Percentiles rank a stretch among this genome's conserved stretches.
Conservation (phyloP, 768 basidiomycete genomes). For the Chalciporus chontae region DNA sequence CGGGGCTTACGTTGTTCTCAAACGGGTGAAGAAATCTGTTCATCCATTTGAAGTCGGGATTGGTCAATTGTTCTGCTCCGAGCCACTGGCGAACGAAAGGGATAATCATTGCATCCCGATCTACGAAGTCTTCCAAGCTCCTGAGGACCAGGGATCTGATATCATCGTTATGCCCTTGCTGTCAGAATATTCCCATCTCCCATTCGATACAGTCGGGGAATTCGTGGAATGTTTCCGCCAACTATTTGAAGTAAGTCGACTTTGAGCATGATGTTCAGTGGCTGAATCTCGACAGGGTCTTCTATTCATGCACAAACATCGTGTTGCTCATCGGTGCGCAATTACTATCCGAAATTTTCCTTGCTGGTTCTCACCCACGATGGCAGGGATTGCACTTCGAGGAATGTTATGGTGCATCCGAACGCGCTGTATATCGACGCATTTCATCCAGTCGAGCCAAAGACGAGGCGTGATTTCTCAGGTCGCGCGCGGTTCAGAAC, state of each 20-base stretch:
- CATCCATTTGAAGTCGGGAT: slow-evolving; percentile 29
- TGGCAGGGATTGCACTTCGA: slow-evolving; percentile 24
- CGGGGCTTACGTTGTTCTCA: slow-evolving; percentile 29
- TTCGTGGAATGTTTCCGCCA: slow-evolving; percentile 26
- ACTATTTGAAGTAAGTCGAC: slow-evolving; percentile 25
- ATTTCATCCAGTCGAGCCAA: slow-evolving; percentile 21
- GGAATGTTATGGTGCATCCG: slow-evolving; percentile 36
- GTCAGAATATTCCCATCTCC: slow-evolving; percentile 12
- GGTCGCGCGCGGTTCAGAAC: slow-evolving; percentile 22
- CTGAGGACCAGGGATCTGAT: slow-evolving; percentile 1
- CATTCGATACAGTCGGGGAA: slow-evolving; percentile 15
- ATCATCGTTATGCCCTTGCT: slow-evolving; percentile 32
- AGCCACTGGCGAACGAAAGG: slow-evolving; percentile 12
- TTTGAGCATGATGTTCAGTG: not conserved
- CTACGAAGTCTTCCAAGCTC: slow-evolving; percentile 13
- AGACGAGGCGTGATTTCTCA: slow-evolving; percentile 12
- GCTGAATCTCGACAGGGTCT: slow-evolving; percentile 25
- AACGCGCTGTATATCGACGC: slow-evolving; percentile 20
- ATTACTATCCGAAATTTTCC: too few species aligned
- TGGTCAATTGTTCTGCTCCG: slow-evolving; percentile 10
- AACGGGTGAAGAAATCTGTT: slow-evolving; percentile 10
- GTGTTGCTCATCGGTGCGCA: slow-evolving; percentile 34
- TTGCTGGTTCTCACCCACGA: too few species aligned
- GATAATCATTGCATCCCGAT: slow-evolving; percentile 28
- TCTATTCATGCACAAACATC: slow-evolving; percentile 34